phyloP scores from a whole-genome alignment of 768 basidiomycete genomes.

The Boletus patriciae region DNA sequence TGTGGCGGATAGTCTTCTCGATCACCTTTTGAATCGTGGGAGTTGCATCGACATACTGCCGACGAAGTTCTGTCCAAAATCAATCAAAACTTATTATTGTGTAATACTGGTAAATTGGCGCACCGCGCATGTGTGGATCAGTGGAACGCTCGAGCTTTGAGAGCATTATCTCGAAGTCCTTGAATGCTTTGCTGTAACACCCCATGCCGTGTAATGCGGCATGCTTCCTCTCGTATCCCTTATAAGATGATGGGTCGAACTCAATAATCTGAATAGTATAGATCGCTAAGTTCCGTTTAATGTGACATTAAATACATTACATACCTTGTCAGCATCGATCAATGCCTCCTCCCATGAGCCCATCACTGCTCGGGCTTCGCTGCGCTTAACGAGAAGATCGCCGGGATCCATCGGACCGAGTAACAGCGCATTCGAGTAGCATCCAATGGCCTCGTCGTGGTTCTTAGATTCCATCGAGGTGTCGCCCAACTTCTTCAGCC shows the following conservation, averaged over 20 bases:
- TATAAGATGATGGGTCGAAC: neutral
- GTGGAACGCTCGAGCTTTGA: neutral
- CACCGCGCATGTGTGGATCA: neutral
- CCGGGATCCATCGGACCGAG: accelerated
- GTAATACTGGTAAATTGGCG: neutral
- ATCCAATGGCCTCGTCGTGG: neutral
- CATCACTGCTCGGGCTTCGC: neutral
- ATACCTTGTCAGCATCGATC: conserved; percentile 9
- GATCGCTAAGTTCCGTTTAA: neutral
- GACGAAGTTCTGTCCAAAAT: neutral
- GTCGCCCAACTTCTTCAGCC: conserved; percentile 1
- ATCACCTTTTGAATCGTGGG: neutral
- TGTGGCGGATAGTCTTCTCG: neutral
- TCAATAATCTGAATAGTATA: conserved; percentile 2
- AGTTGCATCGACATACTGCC: conserved; percentile 1
- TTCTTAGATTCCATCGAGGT: neutral
- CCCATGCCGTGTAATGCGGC: neutral
- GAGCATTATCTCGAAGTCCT: conserved; percentile 1
- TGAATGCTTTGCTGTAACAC: neutral
- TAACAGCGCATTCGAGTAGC: neutral
- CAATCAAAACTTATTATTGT: neutral
- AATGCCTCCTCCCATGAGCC: neutral
- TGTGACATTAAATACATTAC: too few relatives aligned
- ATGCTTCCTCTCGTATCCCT: conserved; percentile 2
- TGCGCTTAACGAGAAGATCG: conserved; percentile 4